A percentile compares a stretch with the other conserved stretches of the same genome.
phyloP scores from a whole-genome alignment of 164 flowering plant genomes.

The Vitis rupestris region DNA sequence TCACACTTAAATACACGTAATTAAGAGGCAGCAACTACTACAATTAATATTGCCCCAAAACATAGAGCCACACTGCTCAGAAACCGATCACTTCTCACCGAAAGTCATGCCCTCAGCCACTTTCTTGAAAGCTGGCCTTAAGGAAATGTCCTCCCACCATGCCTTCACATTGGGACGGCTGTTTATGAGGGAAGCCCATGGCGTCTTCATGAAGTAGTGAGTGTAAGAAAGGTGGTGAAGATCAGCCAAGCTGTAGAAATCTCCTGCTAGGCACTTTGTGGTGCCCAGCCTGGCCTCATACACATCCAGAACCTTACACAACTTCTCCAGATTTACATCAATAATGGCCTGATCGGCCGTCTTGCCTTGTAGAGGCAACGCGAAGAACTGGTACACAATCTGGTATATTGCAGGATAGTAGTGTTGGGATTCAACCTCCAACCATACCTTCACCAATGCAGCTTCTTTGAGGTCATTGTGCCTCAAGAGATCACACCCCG shows the following conservation, averaged over 20 bases:
- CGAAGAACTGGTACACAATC: constrained; percentile 36
- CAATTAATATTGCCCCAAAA: too few species aligned
- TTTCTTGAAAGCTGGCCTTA: constrained; percentile 44
- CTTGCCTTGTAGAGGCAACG: constrained; percentile 34
- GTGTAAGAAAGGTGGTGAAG: constrained; percentile 48
- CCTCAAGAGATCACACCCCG: constrained; percentile 40
- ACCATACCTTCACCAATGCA: constrained; percentile 50
- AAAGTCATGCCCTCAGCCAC: constrained; percentile 31
- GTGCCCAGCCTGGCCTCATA: constrained; percentile 48
- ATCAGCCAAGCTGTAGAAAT: constrained; percentile 55
- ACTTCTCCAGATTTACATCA: constrained; percentile 38
- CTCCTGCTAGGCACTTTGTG: constrained; percentile 59
- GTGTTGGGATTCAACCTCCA: constrained; percentile 62
- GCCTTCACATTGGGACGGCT: constrained; percentile 56
- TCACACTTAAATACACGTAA: too few species aligned
- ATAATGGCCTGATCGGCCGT: constrained; percentile 33
- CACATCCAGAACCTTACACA: constrained; percentile 57
- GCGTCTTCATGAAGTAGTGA: constrained; percentile 50
- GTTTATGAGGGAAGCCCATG: constrained; percentile 32
- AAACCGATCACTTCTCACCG: constrained; percentile 10
- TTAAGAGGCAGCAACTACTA: too few species aligned
- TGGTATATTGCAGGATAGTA: constrained; percentile 41
- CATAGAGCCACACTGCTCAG: background rate
- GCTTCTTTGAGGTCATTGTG: constrained; percentile 30
- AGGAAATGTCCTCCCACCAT: constrained; percentile 61